These are phyloP conservation scores for Copromyces sp. DNA, from an alignment of 495 filamentous ascomycete species.

Conservation along the genomic window DNA sequence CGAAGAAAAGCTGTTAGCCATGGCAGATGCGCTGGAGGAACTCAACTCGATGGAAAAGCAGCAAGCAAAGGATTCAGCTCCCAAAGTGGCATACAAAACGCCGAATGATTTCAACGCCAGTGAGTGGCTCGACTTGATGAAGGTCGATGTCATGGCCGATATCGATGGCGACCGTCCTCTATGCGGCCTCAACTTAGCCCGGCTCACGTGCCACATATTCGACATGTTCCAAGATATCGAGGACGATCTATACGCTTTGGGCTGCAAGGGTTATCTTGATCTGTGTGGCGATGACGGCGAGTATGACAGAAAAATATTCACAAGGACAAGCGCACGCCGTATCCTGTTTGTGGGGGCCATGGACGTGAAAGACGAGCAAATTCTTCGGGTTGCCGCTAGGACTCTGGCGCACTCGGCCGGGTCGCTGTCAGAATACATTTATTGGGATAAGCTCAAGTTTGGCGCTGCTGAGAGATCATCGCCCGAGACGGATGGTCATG, in stretches of 20 bases:
- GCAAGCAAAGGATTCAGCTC: not conserved
- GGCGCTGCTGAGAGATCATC: not conserved
- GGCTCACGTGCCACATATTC: conserved; percentile 15
- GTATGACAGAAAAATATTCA: not conserved
- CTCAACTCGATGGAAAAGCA: not conserved
- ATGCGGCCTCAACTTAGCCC: conserved; percentile 23
- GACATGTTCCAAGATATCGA: conserved; percentile 36
- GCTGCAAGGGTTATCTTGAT: conserved; percentile 15
- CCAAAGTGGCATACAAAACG: not conserved
- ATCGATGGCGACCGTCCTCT: conserved; percentile 18
- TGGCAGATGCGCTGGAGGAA: not conserved
- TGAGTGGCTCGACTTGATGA: conserved; percentile 13
- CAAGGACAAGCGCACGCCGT: not conserved
- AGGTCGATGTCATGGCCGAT: conserved; percentile 21
- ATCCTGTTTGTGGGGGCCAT: not conserved
- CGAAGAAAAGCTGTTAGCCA: not conserved
- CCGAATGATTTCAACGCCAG: not conserved
- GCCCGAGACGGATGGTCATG: not conserved
- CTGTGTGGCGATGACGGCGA: not conserved
- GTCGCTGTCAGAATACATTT: not conserved
- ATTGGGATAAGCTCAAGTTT: not conserved
- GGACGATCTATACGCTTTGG: conserved; percentile 50
- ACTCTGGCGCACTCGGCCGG: not conserved
- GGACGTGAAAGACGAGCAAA: not conserved
- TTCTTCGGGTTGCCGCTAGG: not conserved